phyloP scores from a whole-genome alignment of 2,329 filamentous ascomycete genomes.

The Penicillium nordicum region DNA sequence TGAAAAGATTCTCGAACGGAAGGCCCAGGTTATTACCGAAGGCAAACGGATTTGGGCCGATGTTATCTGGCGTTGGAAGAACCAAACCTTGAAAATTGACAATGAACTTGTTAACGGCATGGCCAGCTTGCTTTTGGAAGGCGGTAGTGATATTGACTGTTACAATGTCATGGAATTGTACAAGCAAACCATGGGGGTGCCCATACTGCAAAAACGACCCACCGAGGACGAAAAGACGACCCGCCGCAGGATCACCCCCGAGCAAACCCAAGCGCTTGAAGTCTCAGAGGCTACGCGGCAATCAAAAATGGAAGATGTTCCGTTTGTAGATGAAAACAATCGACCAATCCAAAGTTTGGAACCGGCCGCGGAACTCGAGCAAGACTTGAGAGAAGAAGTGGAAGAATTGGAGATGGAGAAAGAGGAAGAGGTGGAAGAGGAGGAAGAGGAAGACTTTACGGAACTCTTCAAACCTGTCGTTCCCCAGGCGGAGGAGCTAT shows the following conservation, averaged over 20 bases:
- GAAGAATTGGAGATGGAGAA: constrained; percentile 20
- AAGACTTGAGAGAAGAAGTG: neutral
- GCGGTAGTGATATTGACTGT: constrained; percentile 58
- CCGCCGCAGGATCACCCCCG: constrained; percentile 2
- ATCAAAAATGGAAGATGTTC: constrained; percentile 24
- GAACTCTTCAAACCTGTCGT: constrained; percentile 38
- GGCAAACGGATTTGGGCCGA: constrained; percentile 78
- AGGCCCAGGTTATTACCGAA: constrained; percentile 54
- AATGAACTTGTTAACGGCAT: constrained; percentile 77
- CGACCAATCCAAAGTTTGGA: constrained; percentile 19
- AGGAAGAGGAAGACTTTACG: constrained; percentile 29
- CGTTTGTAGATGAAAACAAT: constrained; percentile 30
- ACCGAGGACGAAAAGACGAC: constrained; percentile 9
- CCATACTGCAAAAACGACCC: constrained; percentile 38
- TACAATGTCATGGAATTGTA: constrained; percentile 71
- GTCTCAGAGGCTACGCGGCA: neutral
- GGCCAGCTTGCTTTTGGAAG: constrained; percentile 70
- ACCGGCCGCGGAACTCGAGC: constrained; percentile 9
- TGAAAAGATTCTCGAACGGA: constrained; percentile 27
- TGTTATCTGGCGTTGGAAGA: constrained; percentile 70
- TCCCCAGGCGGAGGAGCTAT: constrained; percentile 10
- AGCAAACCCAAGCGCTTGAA: constrained; percentile 5
- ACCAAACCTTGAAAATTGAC: constrained; percentile 68
- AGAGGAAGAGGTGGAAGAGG: constrained; percentile 9
- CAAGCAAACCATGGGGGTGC: constrained; percentile 77